phyloP scores from a whole-genome alignment of 805 yeast genomes.

The Yamadazyma insecticola region DNA sequence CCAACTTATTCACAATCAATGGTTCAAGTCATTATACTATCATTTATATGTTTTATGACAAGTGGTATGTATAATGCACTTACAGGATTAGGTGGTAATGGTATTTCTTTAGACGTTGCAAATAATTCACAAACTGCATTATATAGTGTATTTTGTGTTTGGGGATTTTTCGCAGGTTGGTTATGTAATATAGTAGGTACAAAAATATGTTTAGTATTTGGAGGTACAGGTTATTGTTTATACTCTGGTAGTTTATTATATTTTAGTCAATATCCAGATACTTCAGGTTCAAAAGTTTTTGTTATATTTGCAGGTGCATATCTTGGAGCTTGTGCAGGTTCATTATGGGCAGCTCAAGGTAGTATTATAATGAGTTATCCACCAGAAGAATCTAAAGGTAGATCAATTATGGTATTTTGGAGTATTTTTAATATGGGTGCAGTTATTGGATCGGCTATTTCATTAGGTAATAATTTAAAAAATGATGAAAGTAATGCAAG shows the following conservation, averaged over 20 bases:
- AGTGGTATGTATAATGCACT: slow-evolving; percentile 51
- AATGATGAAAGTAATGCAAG: slow-evolving; percentile 32
- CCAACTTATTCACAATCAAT: slow-evolving; percentile 34
- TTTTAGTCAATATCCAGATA: slow-evolving; percentile 21
- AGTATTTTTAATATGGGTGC: slow-evolving; percentile 57
- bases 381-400: slow-evolving; percentile 47
- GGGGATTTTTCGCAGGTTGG: slow-evolving; percentile 56
- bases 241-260: slow-evolving; percentile 42
- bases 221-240: slow-evolving; percentile 52
- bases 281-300: slow-evolving; percentile 44
- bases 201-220: slow-evolving; percentile 40
- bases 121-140: slow-evolving; percentile 50
- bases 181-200: slow-evolving; percentile 49
- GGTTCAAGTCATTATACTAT: slow-evolving; percentile 41
- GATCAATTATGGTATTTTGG: slow-evolving; percentile 55
- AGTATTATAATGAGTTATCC: slow-evolving; percentile 53
- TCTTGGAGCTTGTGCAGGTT: slow-evolving; percentile 51
- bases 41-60: slow-evolving; percentile 45
- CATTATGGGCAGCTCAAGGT: slow-evolving; percentile 58
- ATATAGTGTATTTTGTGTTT: slow-evolving; percentile 48
- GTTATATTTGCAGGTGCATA: slow-evolving; percentile 53
- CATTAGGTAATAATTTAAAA: slow-evolving; percentile 47
- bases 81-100: slow-evolving; percentile 44
- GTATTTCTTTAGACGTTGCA: slow-evolving; percentile 38
- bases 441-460: slow-evolving; percentile 54